Conservation (phyloP, 306 rosid species). For the Dryas drummondii region DNA sequence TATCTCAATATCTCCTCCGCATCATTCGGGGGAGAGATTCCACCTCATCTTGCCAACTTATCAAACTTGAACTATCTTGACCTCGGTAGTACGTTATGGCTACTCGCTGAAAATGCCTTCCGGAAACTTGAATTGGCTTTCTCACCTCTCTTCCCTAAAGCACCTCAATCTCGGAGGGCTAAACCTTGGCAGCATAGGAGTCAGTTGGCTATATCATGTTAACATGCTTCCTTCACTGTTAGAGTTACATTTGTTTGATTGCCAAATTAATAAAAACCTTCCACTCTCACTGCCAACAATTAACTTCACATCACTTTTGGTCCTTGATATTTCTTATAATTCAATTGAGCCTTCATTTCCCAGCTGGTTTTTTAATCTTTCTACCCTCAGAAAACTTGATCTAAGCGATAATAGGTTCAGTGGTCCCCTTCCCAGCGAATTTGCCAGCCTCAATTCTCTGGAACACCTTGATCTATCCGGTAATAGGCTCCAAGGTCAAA, state of each 20-base stretch:
- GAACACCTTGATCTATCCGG: neutral
- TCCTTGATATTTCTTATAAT: neutral
- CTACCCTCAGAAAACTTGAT: conserved; percentile 1
- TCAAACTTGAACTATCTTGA: too few species aligned
- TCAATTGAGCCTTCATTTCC: neutral
- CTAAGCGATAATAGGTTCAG: neutral
- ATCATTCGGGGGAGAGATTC: too few species aligned
- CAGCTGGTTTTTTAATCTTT: neutral
- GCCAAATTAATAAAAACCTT: neutral
- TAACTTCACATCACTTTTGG: conserved; percentile 7
- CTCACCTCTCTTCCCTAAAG: too few species aligned
- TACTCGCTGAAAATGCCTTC: too few species aligned
- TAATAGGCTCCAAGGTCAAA: neutral
- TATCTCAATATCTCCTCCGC: conserved; percentile 37
- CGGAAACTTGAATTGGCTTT: too few species aligned
- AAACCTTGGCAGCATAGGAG: conserved; percentile 1
- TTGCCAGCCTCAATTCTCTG: neutral
- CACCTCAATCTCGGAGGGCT: too few species aligned
- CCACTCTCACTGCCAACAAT: neutral
- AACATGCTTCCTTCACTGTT: neutral
- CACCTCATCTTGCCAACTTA: too few species aligned
- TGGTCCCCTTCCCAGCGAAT: neutral
- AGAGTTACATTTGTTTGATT: neutral
- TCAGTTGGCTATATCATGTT: conserved; percentile 15
- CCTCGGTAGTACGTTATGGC: too few species aligned